These are phyloP conservation scores for Leptographium procerum DNA, from an alignment of 2,329 filamentous ascomycete species.

Conservation along the genomic window DNA sequence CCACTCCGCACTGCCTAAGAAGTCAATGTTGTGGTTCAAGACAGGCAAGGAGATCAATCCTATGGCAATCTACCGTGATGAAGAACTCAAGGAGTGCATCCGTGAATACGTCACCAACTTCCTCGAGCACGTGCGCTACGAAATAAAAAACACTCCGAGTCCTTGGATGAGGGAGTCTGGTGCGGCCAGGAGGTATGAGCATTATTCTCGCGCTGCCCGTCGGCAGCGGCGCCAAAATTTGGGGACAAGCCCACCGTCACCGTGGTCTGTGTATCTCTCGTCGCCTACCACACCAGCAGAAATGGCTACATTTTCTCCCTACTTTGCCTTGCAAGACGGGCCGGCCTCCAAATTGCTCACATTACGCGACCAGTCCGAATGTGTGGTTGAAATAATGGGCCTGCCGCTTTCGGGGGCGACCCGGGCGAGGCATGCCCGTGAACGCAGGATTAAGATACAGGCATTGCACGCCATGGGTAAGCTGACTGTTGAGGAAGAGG, in stretches of 20 bases:
- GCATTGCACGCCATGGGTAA: neutral
- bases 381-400: neutral
- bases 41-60: conserved; percentile 2
- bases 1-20: neutral
- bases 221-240: neutral
- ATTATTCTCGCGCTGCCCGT: too few relatives aligned
- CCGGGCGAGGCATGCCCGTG: neutral
- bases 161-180: neutral
- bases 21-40: conserved; percentile 5
- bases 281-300: neutral
- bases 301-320: neutral
- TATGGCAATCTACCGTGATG: neutral
- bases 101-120: conserved; percentile 9
- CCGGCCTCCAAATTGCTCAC: neutral
- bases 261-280: neutral
- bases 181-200: neutral
- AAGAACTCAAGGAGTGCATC: neutral
- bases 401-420: neutral
- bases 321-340: neutral
- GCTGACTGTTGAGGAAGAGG: neutral
- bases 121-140: conserved; percentile 1
- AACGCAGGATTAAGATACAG: neutral
- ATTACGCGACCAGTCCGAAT: neutral
- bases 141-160: neutral
- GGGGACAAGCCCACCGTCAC: neutral